A percentile compares a stretch with the other conserved stretches of the same genome.
phyloP scores from a whole-genome alignment of 805 yeast species.

The Lipomyces yamadae region DNA sequence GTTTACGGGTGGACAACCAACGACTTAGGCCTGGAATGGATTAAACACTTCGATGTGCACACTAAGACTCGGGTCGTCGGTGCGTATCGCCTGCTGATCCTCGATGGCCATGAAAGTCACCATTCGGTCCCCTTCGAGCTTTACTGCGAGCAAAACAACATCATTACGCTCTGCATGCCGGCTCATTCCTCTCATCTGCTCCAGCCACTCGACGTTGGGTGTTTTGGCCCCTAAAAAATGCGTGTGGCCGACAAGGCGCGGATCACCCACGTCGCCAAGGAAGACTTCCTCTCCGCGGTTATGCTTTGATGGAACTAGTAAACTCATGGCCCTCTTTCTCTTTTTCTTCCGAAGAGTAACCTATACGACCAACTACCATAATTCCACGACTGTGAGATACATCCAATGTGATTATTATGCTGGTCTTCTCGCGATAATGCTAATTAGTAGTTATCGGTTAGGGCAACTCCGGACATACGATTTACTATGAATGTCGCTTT shows the following conservation, averaged over 20 bases:
- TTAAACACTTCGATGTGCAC: conserved; percentile 9
- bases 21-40: conserved; percentile 1
- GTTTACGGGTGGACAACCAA: conserved; percentile 14
- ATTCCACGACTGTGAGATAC: too few relatives aligned
- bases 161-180: conserved; percentile 2
- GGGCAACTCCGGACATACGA: too few relatives aligned
- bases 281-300: conserved; percentile 7
- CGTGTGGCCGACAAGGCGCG: not conserved
- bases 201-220: too few relatives aligned
- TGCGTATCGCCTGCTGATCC: conserved; percentile 13
- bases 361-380: too few relatives aligned
- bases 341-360: too few relatives aligned
- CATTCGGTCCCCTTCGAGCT: not conserved
- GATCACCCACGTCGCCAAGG: not conserved
- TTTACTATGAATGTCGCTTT: too few relatives aligned
- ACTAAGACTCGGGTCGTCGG: conserved; percentile 15
- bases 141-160: too few relatives aligned
- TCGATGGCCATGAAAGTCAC: conserved; percentile 27
- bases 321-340: too few relatives aligned
- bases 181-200: too few relatives aligned
- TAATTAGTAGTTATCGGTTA: too few relatives aligned
- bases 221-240: not conserved
- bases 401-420: too few relatives aligned
- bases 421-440: too few relatives aligned
- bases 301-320: not conserved